Evolutionary conservation across 495 filamentous ascomycete species (phyloP), one percentile per base, ranked within the genome.

Genomic region (Daldinia decipiens): DNA sequence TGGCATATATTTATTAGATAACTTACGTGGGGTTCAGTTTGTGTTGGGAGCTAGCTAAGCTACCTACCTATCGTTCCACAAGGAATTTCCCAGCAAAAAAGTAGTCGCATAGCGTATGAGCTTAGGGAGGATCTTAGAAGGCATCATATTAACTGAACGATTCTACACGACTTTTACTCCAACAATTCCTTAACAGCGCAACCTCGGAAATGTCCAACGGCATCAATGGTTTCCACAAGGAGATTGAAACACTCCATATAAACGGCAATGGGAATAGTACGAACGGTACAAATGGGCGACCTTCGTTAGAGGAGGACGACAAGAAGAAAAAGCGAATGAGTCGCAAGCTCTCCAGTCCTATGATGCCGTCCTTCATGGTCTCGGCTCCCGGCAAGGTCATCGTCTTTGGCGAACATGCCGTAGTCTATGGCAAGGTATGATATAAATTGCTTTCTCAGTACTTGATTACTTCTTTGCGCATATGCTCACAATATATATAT

Each of bases 301-400:
- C 70, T 17, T 69, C 65, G 11, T 70, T 63, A 21, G 72, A 68
- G 12, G 43, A 77, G 26, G 71, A 67, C 24, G 67, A 70, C 12
- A 53, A 53, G 32, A 74, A 73, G 34, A 70, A 58, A 51, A 73
- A 67, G 50, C 81, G 67, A 68, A 70, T 81, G 74, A 68, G 79
- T 47, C 83, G 85, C 74, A 87, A 86, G 51, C 77, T 84, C 50
- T 87, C 85, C n/a, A 84, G 77, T 29, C 85, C 86, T 9, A 87
- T 88, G 86, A 83, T 94, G 82, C 94, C 95, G 5, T 82, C 94
- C 50, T 99, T 98, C 71, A 97, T 98, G 92, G 94, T 97, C 61
- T 98, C 95, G 6, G 94, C 95, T 13, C 95, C 95, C 12, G 95
- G 94, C 34, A 99, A 99, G 79, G 95, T 97, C 74, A 98, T 99